Evolutionary conservation across 78 protist genomes (phyloP).

Genomic region (Creolimax fragrantissima): DNA sequence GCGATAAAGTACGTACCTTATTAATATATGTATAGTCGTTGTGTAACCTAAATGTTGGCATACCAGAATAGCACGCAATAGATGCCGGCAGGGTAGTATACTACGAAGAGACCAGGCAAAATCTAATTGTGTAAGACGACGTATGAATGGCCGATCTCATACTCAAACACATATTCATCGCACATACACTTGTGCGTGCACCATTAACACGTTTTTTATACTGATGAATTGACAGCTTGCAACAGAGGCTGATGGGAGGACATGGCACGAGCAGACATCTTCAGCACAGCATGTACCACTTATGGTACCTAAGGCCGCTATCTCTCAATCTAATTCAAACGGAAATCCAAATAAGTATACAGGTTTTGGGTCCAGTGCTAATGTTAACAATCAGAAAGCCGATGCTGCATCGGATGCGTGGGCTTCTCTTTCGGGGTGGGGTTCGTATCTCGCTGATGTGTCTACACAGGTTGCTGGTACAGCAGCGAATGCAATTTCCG

Average conservation of each 20-base stretch:
- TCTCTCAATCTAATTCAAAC: neutral
- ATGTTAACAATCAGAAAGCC: neutral
- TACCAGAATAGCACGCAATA: too few relatives aligned
- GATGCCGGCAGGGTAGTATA: too few relatives aligned
- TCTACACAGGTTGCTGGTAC: neutral
- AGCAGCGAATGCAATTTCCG: neutral
- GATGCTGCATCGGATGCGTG: neutral
- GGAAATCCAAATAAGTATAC: neutral
- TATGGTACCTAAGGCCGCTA: neutral
- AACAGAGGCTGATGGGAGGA: neutral
- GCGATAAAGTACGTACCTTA: constrained; percentile 11
- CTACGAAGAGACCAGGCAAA: too few relatives aligned
- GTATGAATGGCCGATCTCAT: too few relatives aligned
- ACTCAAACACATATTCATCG: neutral
- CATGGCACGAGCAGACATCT: neutral
- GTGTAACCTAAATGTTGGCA: too few relatives aligned
- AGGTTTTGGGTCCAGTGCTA: neutral
- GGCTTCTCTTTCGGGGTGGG: neutral
- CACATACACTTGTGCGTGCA: neutral
- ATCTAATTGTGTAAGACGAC: too few relatives aligned
- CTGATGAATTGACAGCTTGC: neutral
- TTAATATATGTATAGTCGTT: too few relatives aligned
- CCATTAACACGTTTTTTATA: neutral
- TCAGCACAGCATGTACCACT: constrained; percentile 10
- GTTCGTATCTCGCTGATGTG: neutral